phyloP scores from a whole-genome alignment of 2,329 filamentous ascomycete genomes.

The Grosmannia penicillata region DNA sequence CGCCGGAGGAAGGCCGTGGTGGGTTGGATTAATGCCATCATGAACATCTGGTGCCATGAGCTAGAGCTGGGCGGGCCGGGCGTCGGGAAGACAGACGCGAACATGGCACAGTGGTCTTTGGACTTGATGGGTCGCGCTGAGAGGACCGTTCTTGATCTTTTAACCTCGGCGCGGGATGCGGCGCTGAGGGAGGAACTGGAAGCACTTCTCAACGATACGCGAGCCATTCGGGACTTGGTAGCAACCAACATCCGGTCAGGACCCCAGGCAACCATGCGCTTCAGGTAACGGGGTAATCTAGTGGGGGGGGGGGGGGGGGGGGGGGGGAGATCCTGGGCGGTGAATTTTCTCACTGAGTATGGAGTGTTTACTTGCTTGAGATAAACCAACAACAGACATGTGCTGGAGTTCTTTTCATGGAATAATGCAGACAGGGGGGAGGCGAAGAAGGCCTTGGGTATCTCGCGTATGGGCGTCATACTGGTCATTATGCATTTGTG shows the following conservation, averaged over 20 bases:
- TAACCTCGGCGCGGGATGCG: constrained; percentile 19
- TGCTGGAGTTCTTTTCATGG: too few relatives aligned
- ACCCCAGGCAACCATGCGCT: constrained; percentile 5
- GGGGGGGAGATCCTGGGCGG: too few relatives aligned
- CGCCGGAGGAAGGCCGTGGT: constrained; percentile 33
- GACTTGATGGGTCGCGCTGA: constrained; percentile 38
- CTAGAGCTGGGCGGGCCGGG: constrained; percentile 27
- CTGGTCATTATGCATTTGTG: too few relatives aligned
- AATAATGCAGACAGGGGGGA: too few relatives aligned
- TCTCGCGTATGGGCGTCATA: too few relatives aligned
- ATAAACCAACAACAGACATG: too few relatives aligned
- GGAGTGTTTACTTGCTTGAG: too few relatives aligned
- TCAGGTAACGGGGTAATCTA: too few relatives aligned
- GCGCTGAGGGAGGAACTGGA: constrained; percentile 10
- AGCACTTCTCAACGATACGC: constrained; percentile 11
- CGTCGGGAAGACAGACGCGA: constrained; percentile 19
- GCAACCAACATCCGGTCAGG: constrained; percentile 10
- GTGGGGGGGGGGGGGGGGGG: too few relatives aligned
- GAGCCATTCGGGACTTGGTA: constrained; percentile 11
- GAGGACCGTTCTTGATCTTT: constrained; percentile 21
- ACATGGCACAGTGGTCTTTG: constrained; percentile 27
- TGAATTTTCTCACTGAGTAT: too few relatives aligned
- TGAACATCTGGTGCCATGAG: constrained; percentile 34
- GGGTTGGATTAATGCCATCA: constrained; percentile 36
- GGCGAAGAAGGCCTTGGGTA: too few relatives aligned